Evolutionary conservation across 495 filamentous ascomycete species (phyloP), one percentile per base, ranked within the genome.

Genomic region (Neurospora sp.): DNA sequence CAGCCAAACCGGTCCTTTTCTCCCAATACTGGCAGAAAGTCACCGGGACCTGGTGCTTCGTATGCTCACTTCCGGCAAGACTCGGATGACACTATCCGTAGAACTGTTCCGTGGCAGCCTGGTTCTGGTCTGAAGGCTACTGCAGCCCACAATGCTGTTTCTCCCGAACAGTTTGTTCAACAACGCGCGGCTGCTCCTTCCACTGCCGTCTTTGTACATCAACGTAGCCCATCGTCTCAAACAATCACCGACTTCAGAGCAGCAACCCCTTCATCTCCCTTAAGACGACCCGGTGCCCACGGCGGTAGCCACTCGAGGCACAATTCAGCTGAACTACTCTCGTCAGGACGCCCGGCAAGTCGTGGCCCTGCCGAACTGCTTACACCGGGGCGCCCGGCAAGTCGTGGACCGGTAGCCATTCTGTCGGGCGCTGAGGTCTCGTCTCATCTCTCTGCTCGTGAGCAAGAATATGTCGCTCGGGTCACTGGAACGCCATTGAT

Each of bases 391-490:
- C 79, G 77, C 6, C 79, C 77, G 22, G 75, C 61, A 72, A 81
- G 74, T 65, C 82, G 80, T 76, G 82, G 72, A n/a, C 76, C 78
- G 42, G 73, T 72, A 70, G 84, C 75, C 27, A 69, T 70, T 10
- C 61, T 78, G 1, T 81, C 79, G 0, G 72, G 75, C 76, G 76
- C 86, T 78, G 90, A 93, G 71, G 74, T 88, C 40, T 87, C 88
- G n/a, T 85, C 84, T 3, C 88, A 90, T 71, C 87, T 97, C 22
- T 95, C 94, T 17, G 95, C 95, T n/a, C 91, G 92, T 8, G 95
- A 98, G 79, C 95, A 97, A 77, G 93, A 97, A 79, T 91, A 97
- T 77, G 90, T 98, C 39, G 92, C 95, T n/a, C 88, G 93, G 40
- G 85, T 93, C 73, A 97, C 95, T 8, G 92, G 93, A 0, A 91